Conservation (phyloP, 1,284 basidiomycete genomes). For the Thecaphora thlaspeos region DNA sequence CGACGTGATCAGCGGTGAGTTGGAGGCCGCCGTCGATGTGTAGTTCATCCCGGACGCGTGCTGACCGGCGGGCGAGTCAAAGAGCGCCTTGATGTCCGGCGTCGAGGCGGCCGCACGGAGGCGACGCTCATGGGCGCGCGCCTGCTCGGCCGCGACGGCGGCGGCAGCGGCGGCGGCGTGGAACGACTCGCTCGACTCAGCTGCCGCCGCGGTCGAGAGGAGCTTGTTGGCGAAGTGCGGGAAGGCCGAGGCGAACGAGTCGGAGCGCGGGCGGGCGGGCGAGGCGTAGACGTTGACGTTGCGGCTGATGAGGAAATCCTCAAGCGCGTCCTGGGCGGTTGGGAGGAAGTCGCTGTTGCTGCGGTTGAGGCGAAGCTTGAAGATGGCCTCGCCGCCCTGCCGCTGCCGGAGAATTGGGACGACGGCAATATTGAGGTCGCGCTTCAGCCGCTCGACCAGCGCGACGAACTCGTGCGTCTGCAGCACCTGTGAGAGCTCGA, state of each 20-base stretch:
- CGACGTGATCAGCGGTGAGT: constrained; percentile 42
- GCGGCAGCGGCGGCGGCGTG: constrained; percentile 27
- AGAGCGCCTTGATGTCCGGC: constrained; percentile 91
- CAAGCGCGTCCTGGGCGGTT: constrained; percentile 84
- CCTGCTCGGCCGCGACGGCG: constrained; percentile 26
- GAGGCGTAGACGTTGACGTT: constrained; percentile 63
- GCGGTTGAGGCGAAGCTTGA: constrained; percentile 92
- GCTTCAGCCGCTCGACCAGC: constrained; percentile 84
- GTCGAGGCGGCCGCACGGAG: constrained; percentile 81
- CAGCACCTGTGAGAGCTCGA: constrained; percentile 74
- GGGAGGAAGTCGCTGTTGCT: constrained; percentile 74
- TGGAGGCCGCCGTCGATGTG: constrained; percentile 22
- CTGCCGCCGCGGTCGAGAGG: constrained; percentile 39
- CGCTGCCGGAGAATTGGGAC: constrained; percentile 64
- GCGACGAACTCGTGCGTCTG: constrained; percentile 75
- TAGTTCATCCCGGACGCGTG: constrained; percentile 60
- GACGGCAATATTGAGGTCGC: constrained; percentile 87
- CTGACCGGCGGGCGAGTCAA: constrained; percentile 62
- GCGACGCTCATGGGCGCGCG: constrained; percentile 70
- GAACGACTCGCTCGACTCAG: constrained; percentile 48
- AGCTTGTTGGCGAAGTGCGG: constrained; percentile 96
- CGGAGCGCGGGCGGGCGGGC: constrained; percentile 64
- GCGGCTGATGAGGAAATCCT: constrained; percentile 82
- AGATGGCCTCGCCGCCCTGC: constrained; percentile 69
- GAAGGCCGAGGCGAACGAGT: constrained; percentile 91